Evolutionary conservation across 805 yeast genomes (phyloP).

Genomic region (Alloascoidea africana): DNA sequence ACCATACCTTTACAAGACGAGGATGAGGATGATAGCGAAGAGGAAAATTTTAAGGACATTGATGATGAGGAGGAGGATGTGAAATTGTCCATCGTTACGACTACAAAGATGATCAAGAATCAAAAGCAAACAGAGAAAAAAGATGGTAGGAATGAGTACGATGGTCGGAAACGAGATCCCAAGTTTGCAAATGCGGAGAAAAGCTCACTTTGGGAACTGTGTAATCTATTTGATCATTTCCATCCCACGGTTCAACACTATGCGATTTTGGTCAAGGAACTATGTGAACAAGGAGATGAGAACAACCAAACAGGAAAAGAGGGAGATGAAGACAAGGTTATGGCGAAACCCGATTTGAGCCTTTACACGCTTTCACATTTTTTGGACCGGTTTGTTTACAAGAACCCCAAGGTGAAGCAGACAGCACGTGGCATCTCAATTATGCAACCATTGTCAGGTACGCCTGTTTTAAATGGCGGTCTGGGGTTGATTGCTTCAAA

Average conservation of each 20-base stretch:
- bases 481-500: conserved; percentile 16
- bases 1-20: conserved; percentile 32
- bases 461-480: conserved; percentile 16
- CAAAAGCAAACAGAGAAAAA: conserved; percentile 22
- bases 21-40: conserved; percentile 30
- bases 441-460: conserved; percentile 95
- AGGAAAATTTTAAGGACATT: conserved; percentile 18
- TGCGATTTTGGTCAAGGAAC: conserved; percentile 49
- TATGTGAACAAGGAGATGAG: conserved; percentile 13
- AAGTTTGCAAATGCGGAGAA: conserved; percentile 70
- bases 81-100: no score
- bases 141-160: conserved; percentile 74
- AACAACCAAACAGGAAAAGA: conserved; percentile 6
- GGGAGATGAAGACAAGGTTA: conserved; percentile 15
- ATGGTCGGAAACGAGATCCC: conserved; percentile 89
- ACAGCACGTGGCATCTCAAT: conserved; percentile 75
- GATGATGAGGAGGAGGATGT: conserved; percentile 16
- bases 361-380: conserved; percentile 79
- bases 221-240: conserved; percentile 60
- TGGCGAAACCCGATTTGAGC: conserved; percentile 78
- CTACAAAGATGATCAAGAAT: conserved; percentile 4
- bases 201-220: conserved; percentile 78
- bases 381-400: conserved; percentile 89
- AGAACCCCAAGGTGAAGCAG: conserved; percentile 72
- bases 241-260: conserved; percentile 86